phyloP scores from a whole-genome alignment of 2,329 filamentous ascomycete species.

The Fusarium lyarnte region DNA sequence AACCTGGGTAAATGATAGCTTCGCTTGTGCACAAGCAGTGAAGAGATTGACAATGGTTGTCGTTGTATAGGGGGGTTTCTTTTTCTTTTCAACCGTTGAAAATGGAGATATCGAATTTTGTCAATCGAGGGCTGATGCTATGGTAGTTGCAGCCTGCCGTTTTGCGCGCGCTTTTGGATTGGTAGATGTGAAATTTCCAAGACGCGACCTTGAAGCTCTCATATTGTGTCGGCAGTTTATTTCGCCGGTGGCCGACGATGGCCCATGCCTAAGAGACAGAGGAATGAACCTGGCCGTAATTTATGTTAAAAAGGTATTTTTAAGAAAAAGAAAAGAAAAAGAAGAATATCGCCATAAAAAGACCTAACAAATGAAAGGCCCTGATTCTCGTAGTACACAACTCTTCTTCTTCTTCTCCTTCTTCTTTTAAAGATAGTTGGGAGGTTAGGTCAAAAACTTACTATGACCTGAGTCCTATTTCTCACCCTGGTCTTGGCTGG shows the following conservation, averaged over 20 bases:
- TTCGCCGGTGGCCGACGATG: conserved; percentile 38
- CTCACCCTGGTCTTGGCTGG: background rate
- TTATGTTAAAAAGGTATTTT: background rate
- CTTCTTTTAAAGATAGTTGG: background rate
- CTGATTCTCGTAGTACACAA: background rate
- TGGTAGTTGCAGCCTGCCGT: conserved; percentile 11
- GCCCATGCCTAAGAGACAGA: background rate
- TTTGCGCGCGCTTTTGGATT: conserved; percentile 28
- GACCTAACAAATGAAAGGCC: background rate
- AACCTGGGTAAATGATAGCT: background rate
- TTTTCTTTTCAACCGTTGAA: background rate
- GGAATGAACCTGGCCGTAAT: background rate
- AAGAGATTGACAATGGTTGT: background rate
- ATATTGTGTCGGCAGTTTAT: conserved; percentile 37
- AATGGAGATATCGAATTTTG: background rate
- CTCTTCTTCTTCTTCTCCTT: background rate
- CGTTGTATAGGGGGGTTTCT: no score
- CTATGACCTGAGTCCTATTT: background rate
- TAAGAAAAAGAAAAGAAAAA: background rate
- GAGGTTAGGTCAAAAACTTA: background rate
- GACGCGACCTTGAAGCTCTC: conserved; percentile 23
- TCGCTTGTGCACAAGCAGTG: background rate
- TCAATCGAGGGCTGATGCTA: background rate
- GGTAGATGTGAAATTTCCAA: conserved; percentile 40
- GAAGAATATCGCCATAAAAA: background rate